Evolutionary conservation across 2,329 filamentous ascomycete species (phyloP).

Genomic region (Talaromyces piceae): DNA sequence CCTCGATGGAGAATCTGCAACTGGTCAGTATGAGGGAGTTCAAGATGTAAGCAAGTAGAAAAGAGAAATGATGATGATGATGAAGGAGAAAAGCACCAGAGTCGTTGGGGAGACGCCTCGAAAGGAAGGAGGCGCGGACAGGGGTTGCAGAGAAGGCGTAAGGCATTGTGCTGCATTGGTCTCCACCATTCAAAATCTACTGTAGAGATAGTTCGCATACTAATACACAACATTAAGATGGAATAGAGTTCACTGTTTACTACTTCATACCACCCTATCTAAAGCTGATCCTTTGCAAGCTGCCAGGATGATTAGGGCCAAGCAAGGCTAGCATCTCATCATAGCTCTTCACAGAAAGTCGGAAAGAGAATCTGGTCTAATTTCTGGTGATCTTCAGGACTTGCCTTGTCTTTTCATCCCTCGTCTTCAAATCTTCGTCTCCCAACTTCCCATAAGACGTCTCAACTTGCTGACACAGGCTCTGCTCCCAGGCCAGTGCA

Average conservation of each 20-base stretch:
- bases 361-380: not conserved
- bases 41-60: not conserved
- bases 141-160: not conserved
- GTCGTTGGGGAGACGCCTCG: not conserved
- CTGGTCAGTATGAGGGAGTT: no score
- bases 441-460: conserved; percentile 11
- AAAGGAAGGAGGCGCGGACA: conserved; percentile 6
- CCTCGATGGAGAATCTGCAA: not conserved
- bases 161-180: not conserved
- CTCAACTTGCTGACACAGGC: conserved; percentile 8
- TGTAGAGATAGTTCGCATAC: no score
- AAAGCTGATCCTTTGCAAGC: no score
- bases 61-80: not conserved
- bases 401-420: conserved; percentile 12
- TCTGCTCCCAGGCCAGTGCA: conserved; percentile 3
- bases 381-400: conserved; percentile 11
- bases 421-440: conserved; percentile 9
- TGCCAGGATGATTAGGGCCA: no score
- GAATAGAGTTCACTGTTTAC: no score
- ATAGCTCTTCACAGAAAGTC: no score
- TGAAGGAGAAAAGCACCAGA: not conserved
- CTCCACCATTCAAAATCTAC: not conserved
- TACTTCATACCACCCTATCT: no score
- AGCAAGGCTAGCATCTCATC: no score
- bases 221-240: no score